Evolutionary conservation across 768 basidiomycete genomes (phyloP).

Genomic region (Mycena latifolia): DNA sequence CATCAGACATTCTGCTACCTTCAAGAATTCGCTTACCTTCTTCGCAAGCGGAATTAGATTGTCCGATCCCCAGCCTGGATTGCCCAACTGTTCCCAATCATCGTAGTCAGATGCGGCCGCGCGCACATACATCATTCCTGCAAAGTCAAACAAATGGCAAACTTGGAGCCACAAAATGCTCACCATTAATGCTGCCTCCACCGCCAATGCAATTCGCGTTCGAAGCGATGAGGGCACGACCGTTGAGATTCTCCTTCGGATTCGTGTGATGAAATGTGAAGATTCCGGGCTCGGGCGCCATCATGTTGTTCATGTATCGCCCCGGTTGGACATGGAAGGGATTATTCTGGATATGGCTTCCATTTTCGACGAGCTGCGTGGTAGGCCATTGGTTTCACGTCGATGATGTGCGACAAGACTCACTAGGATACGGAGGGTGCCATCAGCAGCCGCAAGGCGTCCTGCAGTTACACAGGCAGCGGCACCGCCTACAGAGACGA

Average conservation of each 20-base stretch:
- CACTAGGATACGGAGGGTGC: constrained; percentile 6
- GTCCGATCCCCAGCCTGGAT: constrained; percentile 1
- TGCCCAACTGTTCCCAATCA: constrained; percentile 8
- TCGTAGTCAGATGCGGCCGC: constrained; percentile 13
- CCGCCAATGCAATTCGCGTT: constrained; percentile 5
- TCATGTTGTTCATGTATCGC: not conserved
- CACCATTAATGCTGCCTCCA: constrained; percentile 14
- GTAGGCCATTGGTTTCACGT: not conserved
- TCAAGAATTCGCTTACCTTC: not conserved
- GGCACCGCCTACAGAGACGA: constrained; percentile 1
- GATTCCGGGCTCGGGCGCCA: not conserved
- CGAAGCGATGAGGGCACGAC: not conserved
- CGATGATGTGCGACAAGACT: no score
- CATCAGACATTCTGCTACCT: no score
- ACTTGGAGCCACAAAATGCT: not conserved
- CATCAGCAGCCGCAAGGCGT: constrained; percentile 4
- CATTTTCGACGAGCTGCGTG: constrained; percentile 10
- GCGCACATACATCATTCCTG: constrained; percentile 11
- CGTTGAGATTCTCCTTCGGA: constrained; percentile 44
- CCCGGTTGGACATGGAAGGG: constrained; percentile 1
- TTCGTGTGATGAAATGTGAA: constrained; percentile 50
- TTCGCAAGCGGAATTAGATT: constrained; percentile 6
- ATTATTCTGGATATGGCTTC: not conserved
- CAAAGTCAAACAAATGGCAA: no score
- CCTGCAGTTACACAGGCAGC: constrained; percentile 10